Evolutionary conservation across 768 basidiomycete genomes (phyloP).

Genomic region (Nidularia sp.): DNA sequence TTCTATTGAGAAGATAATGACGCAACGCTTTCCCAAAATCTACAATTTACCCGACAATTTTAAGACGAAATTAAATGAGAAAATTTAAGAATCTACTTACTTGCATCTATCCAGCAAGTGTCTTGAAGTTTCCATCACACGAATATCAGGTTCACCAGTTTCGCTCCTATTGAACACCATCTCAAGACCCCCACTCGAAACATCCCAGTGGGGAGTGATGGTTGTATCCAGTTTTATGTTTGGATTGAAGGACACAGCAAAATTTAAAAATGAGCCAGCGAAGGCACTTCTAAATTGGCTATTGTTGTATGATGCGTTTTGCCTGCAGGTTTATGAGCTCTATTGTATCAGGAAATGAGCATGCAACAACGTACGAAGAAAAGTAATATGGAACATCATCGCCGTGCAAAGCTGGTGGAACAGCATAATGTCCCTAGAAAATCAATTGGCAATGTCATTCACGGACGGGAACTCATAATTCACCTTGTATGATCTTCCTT

Average conservation of each 20-base stretch:
- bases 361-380: constrained; percentile 24
- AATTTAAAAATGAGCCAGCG: constrained; percentile 29
- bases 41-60: background rate
- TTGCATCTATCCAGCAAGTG: constrained; percentile 29
- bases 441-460: background rate
- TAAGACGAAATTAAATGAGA: background rate
- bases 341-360: background rate
- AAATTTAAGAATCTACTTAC: constrained; percentile 14
- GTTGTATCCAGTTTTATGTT: constrained; percentile 22
- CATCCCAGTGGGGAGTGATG: constrained; percentile 31
- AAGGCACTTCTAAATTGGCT: constrained; percentile 30
- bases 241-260: constrained; percentile 23
- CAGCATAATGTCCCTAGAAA: constrained; percentile 38
- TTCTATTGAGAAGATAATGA: too few relatives aligned
- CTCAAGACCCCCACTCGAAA: constrained; percentile 24
- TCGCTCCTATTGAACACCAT: constrained; percentile 44
- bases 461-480: background rate
- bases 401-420: constrained; percentile 35
- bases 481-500: constrained; percentile 25
- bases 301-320: constrained; percentile 22
- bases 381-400: constrained; percentile 36
- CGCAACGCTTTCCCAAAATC: constrained; percentile 1
- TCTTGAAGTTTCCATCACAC: constrained; percentile 18
- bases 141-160: constrained; percentile 21
- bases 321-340: background rate